Evolutionary conservation across 371 early-diverging fungal genomes (phyloP), one percentile per base, ranked within the genome.

Genomic region (Syncephalastrum monosporum): DNA sequence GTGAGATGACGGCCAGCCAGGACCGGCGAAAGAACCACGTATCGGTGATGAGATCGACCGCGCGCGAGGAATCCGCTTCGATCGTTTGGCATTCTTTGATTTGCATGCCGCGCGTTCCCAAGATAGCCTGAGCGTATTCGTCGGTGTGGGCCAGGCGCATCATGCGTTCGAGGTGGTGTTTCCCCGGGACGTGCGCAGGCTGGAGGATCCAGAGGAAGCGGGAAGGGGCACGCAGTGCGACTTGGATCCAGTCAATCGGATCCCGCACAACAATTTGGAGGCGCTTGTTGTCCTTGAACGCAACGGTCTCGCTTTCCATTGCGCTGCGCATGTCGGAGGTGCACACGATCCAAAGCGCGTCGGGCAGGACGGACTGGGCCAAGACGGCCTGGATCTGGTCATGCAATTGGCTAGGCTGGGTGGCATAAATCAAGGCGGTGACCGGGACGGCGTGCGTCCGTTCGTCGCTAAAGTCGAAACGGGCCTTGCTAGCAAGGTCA

Each of bases 171-270:
- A 82, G 57, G 38, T 81, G 80, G 14, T 59, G 60, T 21, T 56
- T 61, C 19, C 82, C 84, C 4, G 84, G 84, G 13, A 66, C 60
- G 19, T 71, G 71, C 46, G 76, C 74, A 42, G 74, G 65, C 29
- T 78, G 77, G 42, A 83, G 24, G 3, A 83, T 55, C 71, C 82
- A 77, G 7, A 76, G 61, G 63, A 68, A 80, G 7, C 80, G 77
- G 0, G 80, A 75, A 0, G 78, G 63, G 1, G 74, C 65, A 41
- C 74, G 67, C 19, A 74, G 67, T 3, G 72, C 69, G 5, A 67
- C 53, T 17, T 67, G 62, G 43, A 79, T 57, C 79, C 77, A 80
- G 24, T 58, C 71, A 51, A 59, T 59, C 19, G 67, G 41, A 16
- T 65, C 65, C 29, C 58, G 48, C 2, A 63, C 67, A 43, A 79